phyloP scores from a whole-genome alignment of 306 rosid species.

The Vachellia collinsii region DNA sequence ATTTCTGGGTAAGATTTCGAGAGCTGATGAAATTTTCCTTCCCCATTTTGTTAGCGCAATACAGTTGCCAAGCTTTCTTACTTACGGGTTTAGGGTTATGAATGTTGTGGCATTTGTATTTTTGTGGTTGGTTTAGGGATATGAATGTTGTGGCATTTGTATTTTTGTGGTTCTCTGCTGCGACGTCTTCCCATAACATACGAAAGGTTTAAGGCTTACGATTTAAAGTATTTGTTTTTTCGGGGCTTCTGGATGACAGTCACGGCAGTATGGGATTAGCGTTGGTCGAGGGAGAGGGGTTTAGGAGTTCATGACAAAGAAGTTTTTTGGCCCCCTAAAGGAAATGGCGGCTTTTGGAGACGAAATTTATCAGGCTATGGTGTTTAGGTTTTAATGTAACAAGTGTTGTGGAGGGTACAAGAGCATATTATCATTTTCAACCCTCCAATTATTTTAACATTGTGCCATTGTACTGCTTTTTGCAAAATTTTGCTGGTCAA shows the following conservation, averaged over 20 bases:
- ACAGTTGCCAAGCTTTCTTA: not conserved
- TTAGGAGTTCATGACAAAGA: not conserved
- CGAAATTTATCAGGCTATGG: slow-evolving; percentile 11
- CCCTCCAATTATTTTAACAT: slow-evolving; percentile 1
- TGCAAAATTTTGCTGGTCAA: not conserved
- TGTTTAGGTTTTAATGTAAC: not conserved
- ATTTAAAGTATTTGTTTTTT: not conserved
- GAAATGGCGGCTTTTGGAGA: slow-evolving; percentile 10
- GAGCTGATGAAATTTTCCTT: slow-evolving; percentile 3
- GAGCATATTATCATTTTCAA: not conserved
- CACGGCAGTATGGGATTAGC: not conserved
- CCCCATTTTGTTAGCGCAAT: slow-evolving; percentile 16
- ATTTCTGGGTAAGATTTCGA: slow-evolving; percentile 68
- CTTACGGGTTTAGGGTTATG: not conserved
- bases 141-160: not conserved
- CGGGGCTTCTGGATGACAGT: not conserved
- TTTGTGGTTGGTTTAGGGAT: not conserved
- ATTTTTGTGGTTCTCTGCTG: not conserved
- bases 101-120: not conserved
- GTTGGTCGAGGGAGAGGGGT: slow-evolving; percentile 9
- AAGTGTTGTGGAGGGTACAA: not conserved
- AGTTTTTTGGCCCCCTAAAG: slow-evolving; percentile 3
- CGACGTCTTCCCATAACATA: not conserved
- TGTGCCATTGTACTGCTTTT: not conserved
- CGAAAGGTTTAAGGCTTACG: not conserved